Conservation (phyloP, 2,329 filamentous ascomycete species). For the Bipolaris cookei region DNA sequence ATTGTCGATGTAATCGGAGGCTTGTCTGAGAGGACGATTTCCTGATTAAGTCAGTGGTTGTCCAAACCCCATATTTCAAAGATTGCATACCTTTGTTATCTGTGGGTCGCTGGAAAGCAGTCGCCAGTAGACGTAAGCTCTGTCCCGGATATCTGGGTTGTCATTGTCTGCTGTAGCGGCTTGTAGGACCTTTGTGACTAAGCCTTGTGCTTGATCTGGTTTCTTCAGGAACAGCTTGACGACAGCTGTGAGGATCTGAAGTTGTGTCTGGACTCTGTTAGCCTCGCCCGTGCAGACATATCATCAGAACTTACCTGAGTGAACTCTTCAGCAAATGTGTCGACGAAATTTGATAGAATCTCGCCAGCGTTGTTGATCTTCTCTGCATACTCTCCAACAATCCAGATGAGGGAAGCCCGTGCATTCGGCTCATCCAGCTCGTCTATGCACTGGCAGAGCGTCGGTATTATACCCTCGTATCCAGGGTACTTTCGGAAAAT, state of each 20-base stretch:
- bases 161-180: slow-evolving; percentile 92
- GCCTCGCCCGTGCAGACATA: slow-evolving; percentile 7
- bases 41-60: slow-evolving; percentile 54
- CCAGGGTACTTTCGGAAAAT: slow-evolving; percentile 97
- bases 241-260: slow-evolving; percentile 95
- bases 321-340: slow-evolving; percentile 94
- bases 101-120: slow-evolving; percentile 90
- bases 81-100: slow-evolving; percentile 75
- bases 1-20: slow-evolving; percentile 95
- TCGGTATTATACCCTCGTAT: slow-evolving; percentile 97
- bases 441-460: slow-evolving; percentile 94
- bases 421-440: slow-evolving; percentile 95
- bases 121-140: slow-evolving; percentile 98
- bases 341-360: slow-evolving; percentile 88
- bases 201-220: slow-evolving; percentile 84
- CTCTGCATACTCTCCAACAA: slow-evolving; percentile 97
- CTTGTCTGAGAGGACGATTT: slow-evolving; percentile 90
- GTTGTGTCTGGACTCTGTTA: slow-evolving; percentile 73
- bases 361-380: slow-evolving; percentile 99
- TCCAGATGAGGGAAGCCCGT: slow-evolving; percentile 93
- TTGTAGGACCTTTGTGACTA: slow-evolving; percentile 95
- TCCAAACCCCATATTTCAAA: background rate
- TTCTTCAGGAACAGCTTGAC: slow-evolving; percentile 98
- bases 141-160: slow-evolving; percentile 95
- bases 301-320: slow-evolving; percentile 69